Conservation (phyloP, 208 protist species). For the Sergeia podlipaevii region DNA sequence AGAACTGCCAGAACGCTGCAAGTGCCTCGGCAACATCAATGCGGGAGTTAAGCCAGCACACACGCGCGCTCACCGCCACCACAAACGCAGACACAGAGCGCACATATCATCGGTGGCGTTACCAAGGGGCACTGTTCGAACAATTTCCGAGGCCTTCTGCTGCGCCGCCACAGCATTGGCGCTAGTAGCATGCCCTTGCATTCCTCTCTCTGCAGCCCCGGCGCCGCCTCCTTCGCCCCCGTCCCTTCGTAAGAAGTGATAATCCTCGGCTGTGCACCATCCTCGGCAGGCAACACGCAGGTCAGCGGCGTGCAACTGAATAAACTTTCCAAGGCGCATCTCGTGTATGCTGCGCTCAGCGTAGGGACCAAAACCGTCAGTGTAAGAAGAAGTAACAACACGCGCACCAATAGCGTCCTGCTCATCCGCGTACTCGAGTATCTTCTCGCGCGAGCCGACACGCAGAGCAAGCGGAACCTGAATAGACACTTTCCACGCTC, state of each 20-base stretch:
- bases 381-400: conserved; percentile 14
- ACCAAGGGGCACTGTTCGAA: background rate
- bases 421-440: conserved; percentile 40
- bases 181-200: background rate
- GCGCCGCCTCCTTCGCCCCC: background rate
- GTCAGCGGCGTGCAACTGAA: conserved; percentile 41
- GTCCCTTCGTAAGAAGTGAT: conserved; percentile 25
- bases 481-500: conserved; percentile 26
- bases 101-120: background rate
- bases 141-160: background rate
- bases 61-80: conserved; percentile 13
- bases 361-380: background rate
- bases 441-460: conserved; percentile 18
- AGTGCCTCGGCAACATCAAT: conserved; percentile 32
- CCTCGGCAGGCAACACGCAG: conserved; percentile 39
- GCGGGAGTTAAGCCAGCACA: conserved; percentile 32
- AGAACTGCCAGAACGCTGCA: conserved; percentile 28
- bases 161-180: background rate
- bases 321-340: conserved; percentile 29
- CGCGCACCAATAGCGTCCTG: conserved; percentile 32
- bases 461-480: conserved; percentile 34
- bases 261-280: conserved; percentile 42
- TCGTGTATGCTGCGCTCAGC: conserved; percentile 29
- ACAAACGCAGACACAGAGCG: conserved; percentile 19
- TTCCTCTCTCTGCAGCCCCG: background rate